Evolutionary conservation across 1,284 basidiomycete genomes (phyloP), one percentile per base, ranked within the genome.

Genomic region (Abortiporus biennis): DNA sequence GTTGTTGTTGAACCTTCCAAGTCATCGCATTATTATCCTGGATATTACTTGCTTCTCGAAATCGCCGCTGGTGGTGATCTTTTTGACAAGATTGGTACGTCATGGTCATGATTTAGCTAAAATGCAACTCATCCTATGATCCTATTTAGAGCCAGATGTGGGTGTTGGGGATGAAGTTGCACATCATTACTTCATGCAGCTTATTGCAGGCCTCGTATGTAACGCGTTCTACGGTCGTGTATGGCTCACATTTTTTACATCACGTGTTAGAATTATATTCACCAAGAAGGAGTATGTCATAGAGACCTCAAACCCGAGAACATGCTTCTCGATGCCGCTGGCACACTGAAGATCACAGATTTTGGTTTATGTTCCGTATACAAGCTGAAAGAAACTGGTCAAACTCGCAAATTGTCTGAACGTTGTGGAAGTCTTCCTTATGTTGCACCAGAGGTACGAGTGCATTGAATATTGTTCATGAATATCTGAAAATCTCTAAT

Each of bases 221-320:
- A 12, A n/a, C 21, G n/a, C 12, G 22, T 29, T 2, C 15, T 19
- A 8, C 27, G 27, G 27, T 8, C 27, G 9, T 9, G 9, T 29
- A 29, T 9, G 27, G 27, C n/a, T 29, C 30, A 31, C 23, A 38
- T 6, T 22, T 34, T 11, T 17, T 38, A 31, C 16, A 36, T 40
- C 35, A 46, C 56, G 31, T 43, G 51, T 35, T 55, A 95, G 83
- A 66, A 74, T 38, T 92, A 85, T 63, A 87, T 97, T 45, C 95
- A 99, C 57, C 64, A 62, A 4, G 83, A 92, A 67, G 95, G 94
- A 33, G 89, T 98, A 24, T 94, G 90, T 53, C 95, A 99, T 61
- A 81, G 95, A 30, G 95, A 99, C 56, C 76, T 99, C 44, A 99
- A 99, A 62, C 95, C 95, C 0, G 95, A 98, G 62, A 99, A 99